Evolutionary conservation across 2,329 filamentous ascomycete genomes (phyloP), one percentile per base, ranked within the genome.

Genomic region (Cytospora leucostoma): DNA sequence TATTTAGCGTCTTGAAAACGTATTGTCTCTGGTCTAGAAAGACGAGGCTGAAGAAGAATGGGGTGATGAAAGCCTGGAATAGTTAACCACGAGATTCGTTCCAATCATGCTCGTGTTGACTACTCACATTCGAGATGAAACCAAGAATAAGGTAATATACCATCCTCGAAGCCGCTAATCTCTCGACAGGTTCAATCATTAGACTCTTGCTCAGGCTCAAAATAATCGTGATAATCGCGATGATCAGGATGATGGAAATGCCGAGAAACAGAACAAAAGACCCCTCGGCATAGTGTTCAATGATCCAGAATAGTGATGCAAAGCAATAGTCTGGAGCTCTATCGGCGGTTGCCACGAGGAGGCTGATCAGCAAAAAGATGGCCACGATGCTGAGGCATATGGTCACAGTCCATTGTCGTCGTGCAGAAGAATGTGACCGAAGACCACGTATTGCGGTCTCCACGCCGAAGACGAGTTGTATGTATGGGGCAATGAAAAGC

Each of bases 281-380:
- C 6, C 82, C 80, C 15, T 80, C 71, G n/a, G 85, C 81, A 74
- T 86, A 91, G 67, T 78, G 80, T 61, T 83, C 79, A 50, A 90
- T 77, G 66, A 88, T 89, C 85, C 85, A 90, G 67, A 90, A 85
- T 8, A 91, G 78, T 7, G 85, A 87, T 32, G 86, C 86, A 68
- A 90, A 87, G 75, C 88, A 91, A 59, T 82, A 80, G 67, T 87
- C 82, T 7, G 80, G 79, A 51, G 87, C 81, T 5, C 77, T 79
- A 66, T 82, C 75, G 56, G 84, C 78, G 61, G 83, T 76, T 17
- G 86, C 85, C 33, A 88, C 81, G 44, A 87, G 75, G 74, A 87
- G 88, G 21, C 83, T 86, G 44, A 76, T 73, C 38, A 90, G 71
- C 21, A 84, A 71, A 63, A 86, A 76, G 53, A 84, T 71, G 19